Base-by-base conservation (phyloP, 228 moss, liverwort and hornwort genomes). In the Sphagnum fallax region DNA sequence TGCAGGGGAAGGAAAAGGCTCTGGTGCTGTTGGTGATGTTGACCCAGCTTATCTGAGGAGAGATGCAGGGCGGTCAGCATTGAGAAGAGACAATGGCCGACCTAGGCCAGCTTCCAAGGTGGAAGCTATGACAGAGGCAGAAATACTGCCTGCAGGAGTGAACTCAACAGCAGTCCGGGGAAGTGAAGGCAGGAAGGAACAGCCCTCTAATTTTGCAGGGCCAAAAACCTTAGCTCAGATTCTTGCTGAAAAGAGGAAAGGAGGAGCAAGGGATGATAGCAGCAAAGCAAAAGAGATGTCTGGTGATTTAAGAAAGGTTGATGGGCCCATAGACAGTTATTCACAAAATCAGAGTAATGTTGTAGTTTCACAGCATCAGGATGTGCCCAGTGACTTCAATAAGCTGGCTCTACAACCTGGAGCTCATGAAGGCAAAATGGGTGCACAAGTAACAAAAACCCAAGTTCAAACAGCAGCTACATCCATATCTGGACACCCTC, bases 211-310 rank as follows among this genome's bases (percentile, higher is more conserved):
- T 8, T 88, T 88, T 75, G 87, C 87, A 48, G 87, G 87, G 49
- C 87, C 87, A 12, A 88, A 88, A 68, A 82, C 74, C 10, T 68
- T 88, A 64, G 87, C 87, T 4, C 84, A 88, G 75, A 88, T 88
- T 13, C 74, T 76, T 73, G 84, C 84, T 32, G 87, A 84, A 75
- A 88, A 88, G 76, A 71, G 62, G 51, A 88, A 88, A 65, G 76
- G 74, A n/a, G 71, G 67, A 60, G 69, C 70, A 7, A 72, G 65
- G 14, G 79, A 79, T 58, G 47, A 58, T 1, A 16, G 67, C 16
- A 16, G 6, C 14, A 71, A 73, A 69, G 10, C 9, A 2, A 67
- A 51, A 6, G 72, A 76, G 61, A 55, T 60, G 4, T 60, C 73
- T 8, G 75, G 72, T 65, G 81, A 76, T 15, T 48, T 68, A 6